phyloP scores from a whole-genome alignment of 306 rosid genomes.

The Dryas alaskensis region DNA sequence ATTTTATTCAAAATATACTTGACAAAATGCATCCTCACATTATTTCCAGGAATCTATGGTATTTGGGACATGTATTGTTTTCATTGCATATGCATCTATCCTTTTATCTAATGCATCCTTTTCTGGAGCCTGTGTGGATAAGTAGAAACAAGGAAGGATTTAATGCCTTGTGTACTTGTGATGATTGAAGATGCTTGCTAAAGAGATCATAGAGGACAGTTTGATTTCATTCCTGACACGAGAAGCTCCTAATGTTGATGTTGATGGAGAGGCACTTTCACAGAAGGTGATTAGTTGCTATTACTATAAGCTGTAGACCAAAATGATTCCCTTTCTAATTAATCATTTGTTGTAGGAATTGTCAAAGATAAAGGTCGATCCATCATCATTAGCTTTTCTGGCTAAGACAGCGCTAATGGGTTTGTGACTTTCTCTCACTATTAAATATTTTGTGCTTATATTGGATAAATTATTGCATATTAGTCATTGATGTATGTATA shows the following conservation, averaged over 20 bases:
- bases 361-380: constrained; percentile 81
- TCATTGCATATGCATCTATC: constrained; percentile 17
- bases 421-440: constrained; percentile 39
- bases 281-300: constrained; percentile 51
- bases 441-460: constrained; percentile 9
- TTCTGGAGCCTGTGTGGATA: constrained; percentile 29
- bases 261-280: constrained; percentile 54
- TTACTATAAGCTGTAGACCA: constrained; percentile 2
- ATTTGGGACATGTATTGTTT: not conserved
- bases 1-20: not conserved
- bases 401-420: constrained; percentile 92
- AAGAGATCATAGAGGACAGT: constrained; percentile 83
- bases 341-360: constrained; percentile 56
- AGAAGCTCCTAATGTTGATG: constrained; percentile 63
- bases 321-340: constrained; percentile 24
- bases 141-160: constrained; percentile 11
- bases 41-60: not conserved
- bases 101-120: constrained; percentile 10
- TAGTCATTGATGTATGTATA: constrained; percentile 8
- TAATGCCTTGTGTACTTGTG: constrained; percentile 22
- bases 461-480: constrained; percentile 28
- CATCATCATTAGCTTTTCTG: constrained; percentile 80
- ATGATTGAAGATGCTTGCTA: constrained; percentile 78
- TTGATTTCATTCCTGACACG: constrained; percentile 63
- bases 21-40: constrained; percentile 13